Evolutionary conservation across 345 rosid species (phyloP), one percentile per base, ranked within the genome.

Genomic region (Boechera retrofracta): DNA sequence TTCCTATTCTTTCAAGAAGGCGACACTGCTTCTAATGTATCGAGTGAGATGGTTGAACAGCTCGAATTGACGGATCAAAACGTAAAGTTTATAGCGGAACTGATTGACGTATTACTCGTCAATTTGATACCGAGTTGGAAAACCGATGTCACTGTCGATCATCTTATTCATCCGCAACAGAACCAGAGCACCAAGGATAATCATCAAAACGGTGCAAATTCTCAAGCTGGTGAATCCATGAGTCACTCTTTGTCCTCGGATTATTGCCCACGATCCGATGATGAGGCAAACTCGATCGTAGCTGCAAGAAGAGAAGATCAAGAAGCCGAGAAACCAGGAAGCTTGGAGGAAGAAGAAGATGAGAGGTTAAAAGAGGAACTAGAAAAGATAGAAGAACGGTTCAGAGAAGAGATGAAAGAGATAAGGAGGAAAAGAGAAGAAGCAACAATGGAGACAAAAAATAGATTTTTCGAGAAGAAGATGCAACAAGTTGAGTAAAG

Each of bases 41-140:
- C 98, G 31, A 82, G 87, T 68, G 98, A 93, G 81, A 93, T 93
- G 98, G 94, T 87, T 47, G 98, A 89, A 80, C 92, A 90, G 72
- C 90, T 93, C 21, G 92, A 89, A 76, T 69, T 92, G 45, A 81
- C 84, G 12, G 83, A 84, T 61, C 89, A 89, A 61, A 83, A 89
- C 60, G 90, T 89, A 5, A 77, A 78, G 45, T 83, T 87, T 64
- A 88, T 93, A 67, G 91, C 94, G n/a, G 97, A 90, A 67, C 49
- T 93, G 79, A 90, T 87, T 12, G 94, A 90, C 71, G 62, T 82
- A 67, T 80, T 93, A 79, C 82, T 93, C 5, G 29, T 82, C 39
- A 87, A 82, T 60, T 74, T 93, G 28, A 79, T 83, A 70, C 84
- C 85, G 16, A 33, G 49, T 65, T 85, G 89, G 92, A 75, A 79